Evolutionary conservation across 805 yeast genomes (phyloP).

Genomic region (Cyberlindnera mycetangii): DNA sequence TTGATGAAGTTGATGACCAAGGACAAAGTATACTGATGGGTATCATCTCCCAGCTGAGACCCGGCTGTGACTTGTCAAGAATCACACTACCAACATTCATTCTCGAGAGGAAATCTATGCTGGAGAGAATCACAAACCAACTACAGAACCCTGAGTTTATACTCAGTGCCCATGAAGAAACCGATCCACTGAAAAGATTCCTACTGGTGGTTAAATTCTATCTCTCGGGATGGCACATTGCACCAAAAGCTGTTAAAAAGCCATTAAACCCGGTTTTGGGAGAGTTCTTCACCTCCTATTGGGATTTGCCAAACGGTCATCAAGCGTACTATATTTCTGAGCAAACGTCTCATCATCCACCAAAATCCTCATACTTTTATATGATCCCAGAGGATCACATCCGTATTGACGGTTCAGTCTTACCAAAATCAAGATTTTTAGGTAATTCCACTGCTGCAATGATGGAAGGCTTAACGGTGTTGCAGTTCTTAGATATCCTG

Average conservation of each 20-base stretch:
- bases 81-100: conserved; percentile 95
- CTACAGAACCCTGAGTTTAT: conserved; percentile 76
- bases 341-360: conserved; percentile 98
- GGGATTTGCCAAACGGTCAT: conserved; percentile 77
- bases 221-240: conserved; percentile 95
- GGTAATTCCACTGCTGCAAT: conserved; percentile 97
- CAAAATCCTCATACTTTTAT: conserved; percentile 90
- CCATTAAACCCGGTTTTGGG: conserved; percentile 95
- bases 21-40: conserved; percentile 85
- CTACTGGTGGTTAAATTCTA: conserved; percentile 82
- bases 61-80: conserved; percentile 85
- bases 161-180: conserved; percentile 59
- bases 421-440: conserved; percentile 83
- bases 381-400: conserved; percentile 77
- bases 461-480: conserved; percentile 86
- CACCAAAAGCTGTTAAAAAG: conserved; percentile 97
- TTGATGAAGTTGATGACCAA: conserved; percentile 89
- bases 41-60: conserved; percentile 86
- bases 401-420: conserved; percentile 82
- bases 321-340: conserved; percentile 86
- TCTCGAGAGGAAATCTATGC: conserved; percentile 91
- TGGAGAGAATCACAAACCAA: conserved; percentile 90
- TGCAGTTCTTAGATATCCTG: conserved; percentile 60
- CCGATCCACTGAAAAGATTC: conserved; percentile 67
- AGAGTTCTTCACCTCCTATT: conserved; percentile 84